Percentiles rank a stretch among this genome's conserved stretches.
These are phyloP conservation scores for Ustulina deusta DNA, from an alignment of 2,329 filamentous ascomycete species.

Conservation along the genomic window DNA sequence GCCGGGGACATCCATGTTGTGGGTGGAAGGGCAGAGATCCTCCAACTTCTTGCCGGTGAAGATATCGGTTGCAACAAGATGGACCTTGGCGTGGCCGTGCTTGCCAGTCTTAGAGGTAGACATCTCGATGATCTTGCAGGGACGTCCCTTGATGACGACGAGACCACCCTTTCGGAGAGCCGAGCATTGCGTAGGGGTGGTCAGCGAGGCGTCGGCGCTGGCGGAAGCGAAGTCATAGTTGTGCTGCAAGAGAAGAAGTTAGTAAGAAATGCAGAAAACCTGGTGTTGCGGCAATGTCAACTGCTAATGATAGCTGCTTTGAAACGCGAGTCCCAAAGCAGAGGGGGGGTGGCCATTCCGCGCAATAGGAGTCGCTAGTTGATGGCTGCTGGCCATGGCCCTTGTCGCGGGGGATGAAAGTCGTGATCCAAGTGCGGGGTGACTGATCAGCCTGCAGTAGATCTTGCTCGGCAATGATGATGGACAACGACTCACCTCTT, in stretches of 20 bases:
- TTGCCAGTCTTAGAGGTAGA: conserved; percentile 99
- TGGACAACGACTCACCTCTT: conserved; percentile 60
- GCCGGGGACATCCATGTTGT: conserved; percentile 98
- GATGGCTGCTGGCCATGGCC: conserved; percentile 27
- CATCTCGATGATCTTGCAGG: conserved; percentile 99
- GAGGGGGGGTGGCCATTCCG: conserved; percentile 14
- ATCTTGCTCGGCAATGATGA: conserved; percentile 11
- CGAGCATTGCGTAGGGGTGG: conserved; percentile 99
- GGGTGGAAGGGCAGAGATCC: conserved; percentile 97
- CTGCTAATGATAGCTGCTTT: not conserved
- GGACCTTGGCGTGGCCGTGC: conserved; percentile 99
- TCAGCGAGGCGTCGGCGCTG: conserved; percentile 95
- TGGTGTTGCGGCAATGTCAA: not conserved
- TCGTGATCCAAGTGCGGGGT: conserved; percentile 43
- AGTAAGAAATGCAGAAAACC: conserved; percentile 33
- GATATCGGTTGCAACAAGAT: conserved; percentile 97
- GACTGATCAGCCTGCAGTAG: conserved; percentile 25
- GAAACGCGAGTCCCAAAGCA: not conserved
- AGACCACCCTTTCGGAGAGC: conserved; percentile 99
- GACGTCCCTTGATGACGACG: conserved; percentile 98
- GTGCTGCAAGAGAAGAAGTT: conserved; percentile 61
- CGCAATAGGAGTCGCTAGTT: conserved; percentile 13
- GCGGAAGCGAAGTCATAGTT: conserved; percentile 85
- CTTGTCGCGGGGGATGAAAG: conserved; percentile 34
- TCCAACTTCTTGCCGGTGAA: conserved; percentile 99